Evolutionary conservation across 2,329 filamentous ascomycete genomes (phyloP), one percentile per base, ranked within the genome.

Genomic region (Calonectria leucothoes): DNA sequence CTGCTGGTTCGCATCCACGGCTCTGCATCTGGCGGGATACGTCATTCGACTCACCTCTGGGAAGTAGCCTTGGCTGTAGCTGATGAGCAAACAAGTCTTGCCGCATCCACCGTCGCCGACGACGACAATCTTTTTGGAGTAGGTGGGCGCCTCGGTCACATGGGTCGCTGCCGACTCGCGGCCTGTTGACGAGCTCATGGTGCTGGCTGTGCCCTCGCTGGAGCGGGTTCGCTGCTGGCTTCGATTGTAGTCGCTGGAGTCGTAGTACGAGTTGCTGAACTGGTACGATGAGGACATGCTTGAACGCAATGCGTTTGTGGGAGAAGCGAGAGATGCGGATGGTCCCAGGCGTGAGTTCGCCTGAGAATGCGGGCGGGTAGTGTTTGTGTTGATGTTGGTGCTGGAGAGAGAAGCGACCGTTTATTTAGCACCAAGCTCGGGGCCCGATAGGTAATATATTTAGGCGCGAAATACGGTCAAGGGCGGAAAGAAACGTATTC

Each of bases 91-190:
- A 88, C 97, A 99, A 11, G 97, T 99, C 92, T 99, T 99, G 81
- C 97, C 97, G 86, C 97, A 99, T 75, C 97, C 97, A 81, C 97
- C 97, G 85, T 99, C 97, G 75, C 97, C 97, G 57, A 99, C 97
- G 66, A 99, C 97, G 55, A 99, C 97, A 83, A 99, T 97, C 90
- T 99, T 99, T 90, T 99, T 99, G 79, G 96, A 98, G 87, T 97
- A 98, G 71, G 95, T 91, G 5, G 96, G 96, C 29, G 94, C 95
- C 83, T 98, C 95, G 64, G 96, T 98, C 85, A 96, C 91, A 84
- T 95, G 93, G 67, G 96, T 98, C 74, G 90, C 93, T 73, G 94
- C 91, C 61, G 94, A 96, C 84, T 96, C 93, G 82, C 93, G 90
- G 80, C 93, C 93, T 64, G 92, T 94, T 66, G 93, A 93, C 75